Base-by-base conservation (phyloP, 306 rosid species). In the Cucurbita argyrosperma region DNA sequence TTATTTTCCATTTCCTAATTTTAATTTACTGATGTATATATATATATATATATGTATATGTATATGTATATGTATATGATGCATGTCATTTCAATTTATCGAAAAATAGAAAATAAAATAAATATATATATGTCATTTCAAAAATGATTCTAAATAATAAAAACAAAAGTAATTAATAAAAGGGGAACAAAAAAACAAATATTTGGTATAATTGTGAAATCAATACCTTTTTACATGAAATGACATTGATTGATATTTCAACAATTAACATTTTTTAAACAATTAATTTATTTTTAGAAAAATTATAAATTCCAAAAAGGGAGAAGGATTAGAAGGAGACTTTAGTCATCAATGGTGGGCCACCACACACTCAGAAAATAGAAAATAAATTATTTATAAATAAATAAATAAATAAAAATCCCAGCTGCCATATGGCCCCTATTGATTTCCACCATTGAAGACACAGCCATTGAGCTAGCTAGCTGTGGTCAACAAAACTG, bases 351-450 rank as follows among this genome's bases (percentile, higher is more conserved):
- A 65, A 66, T 66, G 72, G 72, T 26, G 10, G 72, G 72, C 10
- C n/a, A 30, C 35, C 69, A 63, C 50, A 39, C 68, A 14, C 42
- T 35, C 16, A 26, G 16, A 56, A 56, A 8, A 8, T 0, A 51
- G 16, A 15, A 51, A 14, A 50, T 1, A 16, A 53, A n/a, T 30
- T 26, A 26, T 26, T 26, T 26, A 26, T 26, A 26, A 26, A 26
- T 26, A 21, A 50, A 19, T 19, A 19, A 19, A 50, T 0, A 6
- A 52, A 52, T 21, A 5, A 16, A 57, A 58, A 58, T 23, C n/a
- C 39, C 68, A 63, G 69, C 50, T 38, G 69, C 69, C 51, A 42
- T 37, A 62, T 65, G 71, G 69, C n/a, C 71, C 71, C 52, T 45
- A 39, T 1, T 14, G 18, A 43, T 67, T 46, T 10, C 54, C 72